A percentile compares a stretch with the other conserved stretches of the same genome.
Conservation (phyloP, 805 yeast genomes). For the Candida cerambycidarum region DNA sequence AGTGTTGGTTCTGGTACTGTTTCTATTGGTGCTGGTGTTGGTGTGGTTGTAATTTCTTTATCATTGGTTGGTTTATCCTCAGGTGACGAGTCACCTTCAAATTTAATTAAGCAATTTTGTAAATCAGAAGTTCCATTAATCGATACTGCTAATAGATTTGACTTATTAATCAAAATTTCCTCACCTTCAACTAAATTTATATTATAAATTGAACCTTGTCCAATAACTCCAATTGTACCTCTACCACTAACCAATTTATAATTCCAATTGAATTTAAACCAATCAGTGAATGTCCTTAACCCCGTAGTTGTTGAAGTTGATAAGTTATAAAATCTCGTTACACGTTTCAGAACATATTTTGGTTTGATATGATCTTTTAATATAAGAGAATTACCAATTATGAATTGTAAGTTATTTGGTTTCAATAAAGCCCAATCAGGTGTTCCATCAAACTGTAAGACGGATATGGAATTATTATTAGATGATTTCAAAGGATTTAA, state of each 20-base stretch:
- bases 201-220: slow-evolving; percentile 54
- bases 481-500: slow-evolving; percentile 14
- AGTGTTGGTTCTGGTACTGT: background rate
- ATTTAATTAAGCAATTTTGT: slow-evolving; percentile 35
- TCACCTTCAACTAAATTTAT: slow-evolving; percentile 46
- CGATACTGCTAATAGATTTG: slow-evolving; percentile 50
- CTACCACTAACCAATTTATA: slow-evolving; percentile 55
- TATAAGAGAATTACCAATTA: slow-evolving; percentile 51
- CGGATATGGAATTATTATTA: slow-evolving; percentile 42
- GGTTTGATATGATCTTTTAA: slow-evolving; percentile 43
- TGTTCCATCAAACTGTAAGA: slow-evolving; percentile 54
- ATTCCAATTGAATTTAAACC: slow-evolving; percentile 35
- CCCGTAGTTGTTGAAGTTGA: slow-evolving; percentile 29
- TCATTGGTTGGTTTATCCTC: too few species aligned
- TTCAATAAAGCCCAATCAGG: slow-evolving; percentile 62
- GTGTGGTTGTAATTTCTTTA: slow-evolving; percentile 2
- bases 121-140: slow-evolving; percentile 50
- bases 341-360: slow-evolving; percentile 30
- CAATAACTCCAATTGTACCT: slow-evolving; percentile 55
- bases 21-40: background rate
- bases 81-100: too few species aligned
- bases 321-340: slow-evolving; percentile 22
- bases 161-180: slow-evolving; percentile 46
- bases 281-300: slow-evolving; percentile 29
- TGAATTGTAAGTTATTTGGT: slow-evolving; percentile 48